Evolutionary conservation across 306 rosid genomes (phyloP), one percentile per base, ranked within the genome.

Genomic region (Sindora glabra): DNA sequence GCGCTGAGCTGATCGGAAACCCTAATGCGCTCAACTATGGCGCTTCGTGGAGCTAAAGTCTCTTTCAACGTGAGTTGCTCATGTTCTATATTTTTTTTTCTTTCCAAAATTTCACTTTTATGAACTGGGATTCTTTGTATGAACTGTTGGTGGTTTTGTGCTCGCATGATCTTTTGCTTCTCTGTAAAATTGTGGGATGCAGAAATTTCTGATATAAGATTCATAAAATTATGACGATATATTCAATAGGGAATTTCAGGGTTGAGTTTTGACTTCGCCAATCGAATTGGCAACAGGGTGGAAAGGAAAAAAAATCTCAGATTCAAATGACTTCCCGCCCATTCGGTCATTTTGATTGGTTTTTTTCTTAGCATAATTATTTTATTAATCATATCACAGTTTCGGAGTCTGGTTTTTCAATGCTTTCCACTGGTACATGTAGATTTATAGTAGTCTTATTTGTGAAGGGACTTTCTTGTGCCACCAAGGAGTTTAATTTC

Each of bases 381-480:
- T 1, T 29, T 29, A 29, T 4, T 4, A 29, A 29, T 29, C 8
- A 29, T 29, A 9, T 29, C 2, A 4, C 8, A 29, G 34, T 29
- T 27, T 29, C 34, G n/a, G n/a, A 29, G 34, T 29, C 2, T 37
- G 4, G 24, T 33, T 57, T 19, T 27, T 38, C 15, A 10, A 18
- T 32, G 46, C 59, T 32, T 10, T 44, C 17, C 10, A 24, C 13
- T 47, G 29, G 60, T 37, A 10, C 4, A 30, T 56, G 10, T 26
- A 19, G 41, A 50, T 59, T 77, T 48, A 69, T 69, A 63, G 68
- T 51, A n/a, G 17, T 34, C 26, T 59, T 46, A 8, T 62, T 22
- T 44, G 23, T 46, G 65, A 39, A 89, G 87, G 87, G 82, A 24
- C 51, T 57, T 71, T 65, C 76, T 68, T 67, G 76, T 64, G 22